These are phyloP conservation scores for Pontederia paniculata DNA, from an alignment of 176 grass and related monocot genomes.

Conservation along the genomic window DNA sequence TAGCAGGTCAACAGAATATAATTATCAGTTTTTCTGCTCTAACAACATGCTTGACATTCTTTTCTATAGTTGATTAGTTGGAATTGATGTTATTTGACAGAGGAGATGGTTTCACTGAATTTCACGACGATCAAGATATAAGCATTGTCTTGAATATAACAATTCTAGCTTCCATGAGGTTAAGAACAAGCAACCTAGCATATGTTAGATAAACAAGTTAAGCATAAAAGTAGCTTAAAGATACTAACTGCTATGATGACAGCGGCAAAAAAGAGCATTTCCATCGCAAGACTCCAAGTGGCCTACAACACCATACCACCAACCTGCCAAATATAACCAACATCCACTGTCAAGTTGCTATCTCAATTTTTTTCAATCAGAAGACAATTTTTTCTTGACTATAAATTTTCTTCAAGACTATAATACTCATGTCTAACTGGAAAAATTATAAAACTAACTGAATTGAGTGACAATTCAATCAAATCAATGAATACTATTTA, in stretches of 20 bases:
- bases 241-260: constrained; percentile 9
- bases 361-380: constrained; percentile 16
- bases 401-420: constrained; percentile 1
- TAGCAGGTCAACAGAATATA: too few species aligned
- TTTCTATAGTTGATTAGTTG: too few species aligned
- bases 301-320: constrained; percentile 97
- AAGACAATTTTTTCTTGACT: background rate
- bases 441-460: constrained; percentile 20
- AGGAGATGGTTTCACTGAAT: too few species aligned
- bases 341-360: constrained; percentile 26
- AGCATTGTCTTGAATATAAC: too few species aligned
- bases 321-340: constrained; percentile 59
- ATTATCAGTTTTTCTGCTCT: too few species aligned
- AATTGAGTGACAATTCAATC: constrained; percentile 22
- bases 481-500: background rate
- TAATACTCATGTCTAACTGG: background rate
- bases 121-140: too few species aligned
- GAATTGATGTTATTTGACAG: too few species aligned
- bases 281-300: constrained; percentile 86
- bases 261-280: constrained; percentile 28
- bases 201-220: background rate
- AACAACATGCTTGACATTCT: too few species aligned
- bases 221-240: background rate
- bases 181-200: too few species aligned
- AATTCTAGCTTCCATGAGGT: too few species aligned